Percentiles rank a stretch among this genome's conserved stretches.
Conservation (phyloP, 2,329 filamentous ascomycete species). For the Triangularia setosa region DNA sequence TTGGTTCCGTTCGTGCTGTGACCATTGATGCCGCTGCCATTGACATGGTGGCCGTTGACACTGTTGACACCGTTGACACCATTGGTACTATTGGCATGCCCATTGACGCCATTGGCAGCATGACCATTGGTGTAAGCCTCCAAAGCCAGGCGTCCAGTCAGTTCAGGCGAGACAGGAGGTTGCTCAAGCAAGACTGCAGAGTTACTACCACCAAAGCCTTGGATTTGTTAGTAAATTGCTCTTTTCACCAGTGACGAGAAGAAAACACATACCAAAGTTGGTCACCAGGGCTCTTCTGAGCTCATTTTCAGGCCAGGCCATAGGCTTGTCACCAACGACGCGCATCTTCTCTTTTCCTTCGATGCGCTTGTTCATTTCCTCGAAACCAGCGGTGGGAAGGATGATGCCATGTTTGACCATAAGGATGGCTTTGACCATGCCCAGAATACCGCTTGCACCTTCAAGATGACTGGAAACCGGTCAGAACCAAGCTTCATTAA, state of each 20-base stretch:
- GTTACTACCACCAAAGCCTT: constrained; percentile 30
- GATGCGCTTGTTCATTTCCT: constrained; percentile 18
- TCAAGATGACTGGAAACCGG: constrained; percentile 15
- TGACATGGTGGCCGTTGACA: neutral
- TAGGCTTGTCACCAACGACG: constrained; percentile 24
- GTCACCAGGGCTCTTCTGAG: constrained; percentile 27
- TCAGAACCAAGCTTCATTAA: neutral
- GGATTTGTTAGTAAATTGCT: neutral
- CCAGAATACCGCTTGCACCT: constrained; percentile 13
- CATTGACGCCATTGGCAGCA: neutral
- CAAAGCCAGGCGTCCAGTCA: constrained; percentile 12
- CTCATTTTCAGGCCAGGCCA: constrained; percentile 25
- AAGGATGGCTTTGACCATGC: constrained; percentile 16
- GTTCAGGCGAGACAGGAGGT: neutral
- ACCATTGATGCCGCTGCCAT: neutral
- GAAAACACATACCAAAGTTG: constrained; percentile 22
- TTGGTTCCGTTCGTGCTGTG: neutral
- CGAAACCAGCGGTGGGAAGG: constrained; percentile 18
- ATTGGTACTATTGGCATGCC: neutral
- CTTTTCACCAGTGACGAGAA: neutral
- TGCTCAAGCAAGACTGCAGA: constrained; percentile 30
- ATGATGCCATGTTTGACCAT: constrained; percentile 19
- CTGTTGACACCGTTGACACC: neutral
- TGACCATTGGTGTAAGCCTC: neutral
- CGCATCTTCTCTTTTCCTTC: neutral